Evolutionary conservation across 495 filamentous ascomycete genomes (phyloP), one percentile per base, ranked within the genome.

Genomic region (Aspergillus steynii): DNA sequence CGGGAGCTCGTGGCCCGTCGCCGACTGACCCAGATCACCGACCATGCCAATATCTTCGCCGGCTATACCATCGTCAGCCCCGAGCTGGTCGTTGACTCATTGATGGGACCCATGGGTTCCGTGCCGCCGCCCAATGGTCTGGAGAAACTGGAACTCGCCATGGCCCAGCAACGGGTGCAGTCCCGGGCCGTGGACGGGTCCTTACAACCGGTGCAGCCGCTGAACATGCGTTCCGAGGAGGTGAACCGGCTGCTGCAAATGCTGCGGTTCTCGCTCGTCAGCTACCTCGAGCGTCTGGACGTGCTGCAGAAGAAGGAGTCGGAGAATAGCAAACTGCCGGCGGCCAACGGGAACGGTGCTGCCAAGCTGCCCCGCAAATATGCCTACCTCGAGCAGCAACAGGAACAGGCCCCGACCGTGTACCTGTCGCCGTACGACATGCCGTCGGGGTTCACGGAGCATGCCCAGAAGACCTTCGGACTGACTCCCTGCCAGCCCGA

Each of bases 401-500:
- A 74, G 50, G 71, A 74, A 53, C 64, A 74, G 62, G 70, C 69
- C 32, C 78, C 78, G 66, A 71, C 73, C 60, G 76, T 80, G 26
- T 81, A 81, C 56, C 77, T 74, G 63, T 81, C 78, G n/a, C 78
- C 78, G 14, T 81, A 81, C 61, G 73, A 81, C 61, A 77, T 78
- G 71, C 78, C 78, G 31, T 78, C 75, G 14, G 78, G 78, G 1
- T 73, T 81, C 32, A 77, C 76, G 4, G 74, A 79, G 53, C 78
- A 79, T 59, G 77, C 78, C 54, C 74, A 77, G 60, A 74, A 68
- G 53, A 73, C 77, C 1, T 80, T 72, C 49, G 74, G 70, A 25
- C 67, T 81, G 58, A 63, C 72, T 46, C 73, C 72, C 25, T 68
- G 70, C 26, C 68, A 74, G 25, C 74, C 74, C 3, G 73, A 76